A percentile compares a stretch with the other conserved stretches of the same genome.
phyloP scores from a whole-genome alignment of 2,329 filamentous ascomycete species.

The Paradendryphiella salina region DNA sequence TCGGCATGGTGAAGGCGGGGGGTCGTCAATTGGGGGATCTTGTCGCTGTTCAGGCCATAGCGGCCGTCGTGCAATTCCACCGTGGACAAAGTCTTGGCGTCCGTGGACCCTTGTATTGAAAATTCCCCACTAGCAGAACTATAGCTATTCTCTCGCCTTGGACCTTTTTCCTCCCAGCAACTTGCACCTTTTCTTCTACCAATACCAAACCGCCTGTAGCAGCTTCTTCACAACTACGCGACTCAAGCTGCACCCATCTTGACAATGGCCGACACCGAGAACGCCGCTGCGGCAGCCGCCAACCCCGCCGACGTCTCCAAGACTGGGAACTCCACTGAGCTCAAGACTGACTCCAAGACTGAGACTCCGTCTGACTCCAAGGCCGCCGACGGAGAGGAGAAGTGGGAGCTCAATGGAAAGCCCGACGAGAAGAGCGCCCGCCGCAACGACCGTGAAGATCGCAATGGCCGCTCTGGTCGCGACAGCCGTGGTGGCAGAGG shows the following conservation, averaged over 20 bases:
- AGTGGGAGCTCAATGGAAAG: slow-evolving; percentile 23
- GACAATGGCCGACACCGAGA: slow-evolving; percentile 31
- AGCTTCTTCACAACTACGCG: slow-evolving; percentile 8
- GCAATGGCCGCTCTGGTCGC: slow-evolving; percentile 16
- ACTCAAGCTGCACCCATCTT: slow-evolving; percentile 12
- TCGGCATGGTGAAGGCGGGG: slow-evolving; percentile 37
- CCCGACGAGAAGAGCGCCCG: slow-evolving; percentile 18
- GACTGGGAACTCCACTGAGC: slow-evolving; percentile 15
- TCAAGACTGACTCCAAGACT: slow-evolving; percentile 18
- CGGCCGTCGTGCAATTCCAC: slow-evolving; percentile 9
- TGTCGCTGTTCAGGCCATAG: slow-evolving; percentile 7
- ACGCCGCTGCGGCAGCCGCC: slow-evolving; percentile 20
- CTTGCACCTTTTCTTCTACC: slow-evolving; percentile 2
- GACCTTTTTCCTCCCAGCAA: slow-evolving; percentile 7
- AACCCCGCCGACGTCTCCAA: slow-evolving; percentile 26
- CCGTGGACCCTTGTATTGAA: slow-evolving; percentile 14
- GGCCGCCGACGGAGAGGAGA: slow-evolving; percentile 20
- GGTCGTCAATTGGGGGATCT: slow-evolving; percentile 11
- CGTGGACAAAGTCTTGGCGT: background rate
- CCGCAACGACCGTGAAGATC: slow-evolving; percentile 22
- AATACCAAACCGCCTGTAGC: background rate
- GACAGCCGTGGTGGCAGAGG: slow-evolving; percentile 18
- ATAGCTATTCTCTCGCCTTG: slow-evolving; percentile 8
- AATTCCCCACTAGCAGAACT: slow-evolving; percentile 19
- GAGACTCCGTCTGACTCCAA: slow-evolving; percentile 15